Conservation (phyloP, 805 yeast species). For the Starmerella bacillaris region DNA sequence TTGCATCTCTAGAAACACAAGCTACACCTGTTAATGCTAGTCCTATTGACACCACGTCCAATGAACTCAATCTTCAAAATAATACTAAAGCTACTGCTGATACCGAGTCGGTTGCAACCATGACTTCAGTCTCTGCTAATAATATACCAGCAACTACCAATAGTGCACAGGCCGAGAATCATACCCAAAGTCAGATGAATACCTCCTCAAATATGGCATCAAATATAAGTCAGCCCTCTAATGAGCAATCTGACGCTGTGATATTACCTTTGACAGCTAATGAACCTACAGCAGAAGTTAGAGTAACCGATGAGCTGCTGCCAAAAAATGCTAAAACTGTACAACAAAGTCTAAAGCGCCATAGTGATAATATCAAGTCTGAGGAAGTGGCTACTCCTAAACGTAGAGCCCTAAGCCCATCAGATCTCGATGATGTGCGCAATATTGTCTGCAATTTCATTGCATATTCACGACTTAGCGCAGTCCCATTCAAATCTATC, state of each 20-base stretch:
- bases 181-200: too few species aligned
- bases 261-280: background rate
- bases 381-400: background rate
- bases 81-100: too few species aligned
- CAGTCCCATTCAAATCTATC: slow-evolving; percentile 65
- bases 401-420: slow-evolving; percentile 1
- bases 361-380: background rate
- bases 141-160: too few species aligned
- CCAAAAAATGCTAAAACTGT: too few species aligned
- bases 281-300: too few species aligned
- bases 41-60: too few species aligned
- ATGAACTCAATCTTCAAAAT: too few species aligned
- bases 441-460: slow-evolving; percentile 63
- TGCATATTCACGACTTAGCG: slow-evolving; percentile 75
- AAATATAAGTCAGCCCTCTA: background rate
- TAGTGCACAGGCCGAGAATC: too few species aligned
- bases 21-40: too few species aligned
- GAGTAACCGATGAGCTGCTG: too few species aligned
- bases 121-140: too few species aligned
- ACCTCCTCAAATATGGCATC: background rate
- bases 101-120: background rate
- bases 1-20: too few species aligned
- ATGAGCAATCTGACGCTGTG: background rate
- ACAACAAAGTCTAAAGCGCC: background rate
- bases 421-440: slow-evolving; percentile 24